Conservation (phyloP, 1,284 basidiomycete genomes). For the Coniferiporia sulphurascens region DNA sequence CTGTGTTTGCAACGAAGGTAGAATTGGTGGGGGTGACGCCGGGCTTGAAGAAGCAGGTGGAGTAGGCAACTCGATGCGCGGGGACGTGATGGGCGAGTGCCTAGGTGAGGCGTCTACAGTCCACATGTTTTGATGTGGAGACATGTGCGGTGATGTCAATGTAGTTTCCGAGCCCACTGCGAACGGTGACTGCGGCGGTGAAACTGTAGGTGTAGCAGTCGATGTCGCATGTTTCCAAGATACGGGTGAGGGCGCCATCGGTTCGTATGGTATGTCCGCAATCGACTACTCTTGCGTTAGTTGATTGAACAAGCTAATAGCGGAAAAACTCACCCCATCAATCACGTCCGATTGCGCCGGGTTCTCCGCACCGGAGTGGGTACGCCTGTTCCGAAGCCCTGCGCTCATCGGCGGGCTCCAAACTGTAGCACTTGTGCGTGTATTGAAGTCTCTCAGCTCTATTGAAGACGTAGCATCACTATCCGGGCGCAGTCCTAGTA, state of each 20-base stretch:
- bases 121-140: not conserved
- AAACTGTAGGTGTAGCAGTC: not conserved
- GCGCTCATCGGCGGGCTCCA: not conserved
- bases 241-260: not conserved
- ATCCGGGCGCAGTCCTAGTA: not conserved
- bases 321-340: not conserved
- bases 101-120: not conserved
- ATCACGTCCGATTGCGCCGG: not conserved
- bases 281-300: not conserved
- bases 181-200: constrained; percentile 6
- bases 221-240: not conserved
- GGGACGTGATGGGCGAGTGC: not conserved
- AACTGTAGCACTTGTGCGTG: not conserved
- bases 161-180: constrained; percentile 1
- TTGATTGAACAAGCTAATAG: not conserved
- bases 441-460: not conserved
- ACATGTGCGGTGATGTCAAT: not conserved
- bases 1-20: not conserved
- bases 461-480: not conserved
- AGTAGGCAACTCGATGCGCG: constrained; percentile 2
- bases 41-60: not conserved
- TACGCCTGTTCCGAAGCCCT: not conserved
- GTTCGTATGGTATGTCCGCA: not conserved
- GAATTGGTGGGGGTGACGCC: not conserved
- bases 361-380: not conserved